These are phyloP conservation scores for Gamsiella multidivaricata DNA, from an alignment of 192 early-diverging fungal species.

Conservation along the genomic window DNA sequence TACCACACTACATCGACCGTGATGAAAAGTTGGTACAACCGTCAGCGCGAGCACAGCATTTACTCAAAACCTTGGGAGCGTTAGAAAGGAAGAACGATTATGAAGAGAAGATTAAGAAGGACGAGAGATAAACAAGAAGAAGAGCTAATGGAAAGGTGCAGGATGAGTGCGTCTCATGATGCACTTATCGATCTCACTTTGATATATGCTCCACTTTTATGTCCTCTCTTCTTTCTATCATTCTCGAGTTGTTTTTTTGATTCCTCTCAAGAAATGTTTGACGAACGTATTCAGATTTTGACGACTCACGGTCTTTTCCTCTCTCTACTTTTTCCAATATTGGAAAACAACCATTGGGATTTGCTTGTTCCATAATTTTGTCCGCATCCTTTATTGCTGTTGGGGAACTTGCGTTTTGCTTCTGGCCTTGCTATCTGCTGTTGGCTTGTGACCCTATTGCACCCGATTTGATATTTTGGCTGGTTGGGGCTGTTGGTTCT, in stretches of 20 bases:
- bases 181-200: slow-evolving; percentile 3
- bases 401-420: slow-evolving; percentile 9
- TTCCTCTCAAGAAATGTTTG: slow-evolving; percentile 53
- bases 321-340: slow-evolving; percentile 10
- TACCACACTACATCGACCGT: slow-evolving; percentile 45
- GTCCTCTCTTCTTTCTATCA: slow-evolving; percentile 1
- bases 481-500: slow-evolving; percentile 54
- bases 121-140: neutral
- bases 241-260: slow-evolving; percentile 56
- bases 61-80: slow-evolving; percentile 41
- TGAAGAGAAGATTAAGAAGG: slow-evolving; percentile 33
- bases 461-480: slow-evolving; percentile 16
- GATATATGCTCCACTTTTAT: neutral
- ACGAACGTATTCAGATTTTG: slow-evolving; percentile 51
- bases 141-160: slow-evolving; percentile 1
- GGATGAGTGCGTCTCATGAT: neutral
- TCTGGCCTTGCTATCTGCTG: slow-evolving; percentile 9
- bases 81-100: slow-evolving; percentile 53
- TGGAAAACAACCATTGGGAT: too few species aligned
- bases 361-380: slow-evolving; percentile 7
- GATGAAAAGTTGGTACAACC: slow-evolving; percentile 55
- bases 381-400: slow-evolving; percentile 12
- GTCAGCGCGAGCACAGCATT: slow-evolving; percentile 53
- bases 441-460: slow-evolving; percentile 12
- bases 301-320: slow-evolving; percentile 54